phyloP scores from a whole-genome alignment of 179 eudicot genomes.

The Beta lomatogona region DNA sequence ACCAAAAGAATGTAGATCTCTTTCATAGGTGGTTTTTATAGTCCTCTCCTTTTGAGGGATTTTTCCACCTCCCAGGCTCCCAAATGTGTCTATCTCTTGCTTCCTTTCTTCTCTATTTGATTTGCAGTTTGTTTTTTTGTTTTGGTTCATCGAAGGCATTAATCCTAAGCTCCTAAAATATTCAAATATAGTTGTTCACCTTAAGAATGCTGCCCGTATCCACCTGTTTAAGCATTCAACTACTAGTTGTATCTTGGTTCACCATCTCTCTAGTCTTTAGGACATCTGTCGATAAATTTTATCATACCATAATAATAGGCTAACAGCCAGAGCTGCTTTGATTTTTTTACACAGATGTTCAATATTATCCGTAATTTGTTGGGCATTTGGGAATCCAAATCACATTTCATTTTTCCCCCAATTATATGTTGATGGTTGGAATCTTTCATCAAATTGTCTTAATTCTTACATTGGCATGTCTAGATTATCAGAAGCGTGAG shows the following conservation, averaged over 20 bases:
- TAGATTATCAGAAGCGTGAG: slow-evolving; percentile 93
- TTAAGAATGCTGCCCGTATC: background rate
- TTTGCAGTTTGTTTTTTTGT: no score
- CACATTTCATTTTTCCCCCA: background rate
- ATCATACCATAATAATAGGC: background rate
- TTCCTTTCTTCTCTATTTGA: no score
- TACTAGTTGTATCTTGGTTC: background rate
- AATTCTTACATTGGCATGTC: slow-evolving; percentile 23
- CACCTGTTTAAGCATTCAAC: background rate
- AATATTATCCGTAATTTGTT: background rate
- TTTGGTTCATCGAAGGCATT: no score
- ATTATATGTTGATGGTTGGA: background rate
- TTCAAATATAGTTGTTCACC: no score
- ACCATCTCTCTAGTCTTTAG: background rate
- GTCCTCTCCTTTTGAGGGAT: no score
- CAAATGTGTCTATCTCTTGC: no score
- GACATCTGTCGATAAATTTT: background rate
- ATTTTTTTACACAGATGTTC: background rate
- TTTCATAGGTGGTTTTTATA: no score
- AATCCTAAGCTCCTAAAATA: no score
- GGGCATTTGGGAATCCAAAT: background rate
- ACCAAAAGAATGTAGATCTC: no score
- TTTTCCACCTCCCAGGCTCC: no score
- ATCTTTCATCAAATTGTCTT: slow-evolving; percentile 4
- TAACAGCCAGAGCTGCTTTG: background rate